A percentile compares a stretch with the other conserved stretches of the same genome.
Evolutionary conservation across 345 rosid genomes (phyloP).

Genomic region (Clausena lansium): DNA sequence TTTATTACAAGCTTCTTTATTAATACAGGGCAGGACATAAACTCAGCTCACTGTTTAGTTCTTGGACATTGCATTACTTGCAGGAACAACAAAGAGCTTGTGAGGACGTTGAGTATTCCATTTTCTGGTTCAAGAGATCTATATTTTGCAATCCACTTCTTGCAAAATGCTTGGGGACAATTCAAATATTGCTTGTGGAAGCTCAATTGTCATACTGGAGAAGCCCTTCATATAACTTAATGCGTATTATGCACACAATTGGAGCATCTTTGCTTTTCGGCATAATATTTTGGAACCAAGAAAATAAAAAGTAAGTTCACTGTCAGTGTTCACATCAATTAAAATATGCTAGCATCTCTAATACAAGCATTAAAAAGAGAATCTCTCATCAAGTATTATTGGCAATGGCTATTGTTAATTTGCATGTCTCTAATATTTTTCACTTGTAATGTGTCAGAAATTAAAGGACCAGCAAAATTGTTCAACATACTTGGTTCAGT

Average conservation of each 20-base stretch:
- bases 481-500: not conserved
- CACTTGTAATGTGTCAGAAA: not conserved
- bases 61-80: not conserved
- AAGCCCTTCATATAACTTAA: conserved; percentile 37
- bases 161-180: conserved; percentile 62
- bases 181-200: conserved; percentile 78
- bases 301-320: not conserved
- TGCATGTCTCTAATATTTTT: not conserved
- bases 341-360: not conserved
- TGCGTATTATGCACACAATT: not conserved
- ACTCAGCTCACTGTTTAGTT: too few relatives aligned
- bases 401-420: not conserved
- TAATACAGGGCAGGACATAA: too few relatives aligned
- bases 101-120: conserved; percentile 45
- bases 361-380: too few relatives aligned
- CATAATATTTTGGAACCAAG: not conserved
- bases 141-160: conserved; percentile 48
- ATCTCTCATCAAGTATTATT: too few relatives aligned
- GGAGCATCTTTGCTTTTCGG: not conserved
- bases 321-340: not conserved
- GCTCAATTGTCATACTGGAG: conserved; percentile 75
- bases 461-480: not conserved
- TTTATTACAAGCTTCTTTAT: not conserved
- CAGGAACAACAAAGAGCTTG: conserved; percentile 50
- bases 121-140: conserved; percentile 46